Conservation (phyloP, 2,329 filamentous ascomycete genomes). For the Aspergillus chevalieri region DNA sequence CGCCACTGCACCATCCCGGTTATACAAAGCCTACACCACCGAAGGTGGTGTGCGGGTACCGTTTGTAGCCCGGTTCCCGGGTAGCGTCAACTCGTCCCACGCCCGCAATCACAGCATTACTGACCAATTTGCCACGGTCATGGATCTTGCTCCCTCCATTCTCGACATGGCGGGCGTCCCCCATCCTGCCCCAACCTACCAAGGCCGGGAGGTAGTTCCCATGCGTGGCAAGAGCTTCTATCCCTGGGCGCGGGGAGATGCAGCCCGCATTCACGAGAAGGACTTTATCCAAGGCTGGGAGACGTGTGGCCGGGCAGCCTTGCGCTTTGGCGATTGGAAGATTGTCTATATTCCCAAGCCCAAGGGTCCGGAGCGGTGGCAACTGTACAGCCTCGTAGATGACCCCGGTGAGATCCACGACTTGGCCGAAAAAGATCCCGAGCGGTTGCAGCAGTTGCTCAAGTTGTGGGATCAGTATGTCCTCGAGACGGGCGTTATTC, state of each 20-base stretch:
- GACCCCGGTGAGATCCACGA: slow-evolving; percentile 51
- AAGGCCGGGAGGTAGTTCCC: slow-evolving; percentile 45
- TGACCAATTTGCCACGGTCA: slow-evolving; percentile 48
- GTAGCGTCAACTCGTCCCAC: slow-evolving; percentile 8
- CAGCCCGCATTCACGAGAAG: slow-evolving; percentile 42
- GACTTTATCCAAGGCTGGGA: slow-evolving; percentile 55
- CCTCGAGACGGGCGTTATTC: slow-evolving; percentile 55
- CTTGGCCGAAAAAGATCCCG: slow-evolving; percentile 36
- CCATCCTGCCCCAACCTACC: slow-evolving; percentile 51
- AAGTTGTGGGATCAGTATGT: slow-evolving; percentile 55
- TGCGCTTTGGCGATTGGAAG: slow-evolving; percentile 54
- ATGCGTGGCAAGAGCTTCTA: slow-evolving; percentile 49
- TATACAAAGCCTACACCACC: slow-evolving; percentile 47
- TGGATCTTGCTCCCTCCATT: slow-evolving; percentile 47
- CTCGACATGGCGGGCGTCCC: slow-evolving; percentile 36
- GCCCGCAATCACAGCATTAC: slow-evolving; percentile 37
- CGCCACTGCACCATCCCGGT: slow-evolving; percentile 45
- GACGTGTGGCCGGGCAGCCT: slow-evolving; percentile 48
- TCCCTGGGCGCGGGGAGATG: slow-evolving; percentile 31
- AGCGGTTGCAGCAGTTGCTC: slow-evolving; percentile 44
- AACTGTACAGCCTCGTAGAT: slow-evolving; percentile 49
- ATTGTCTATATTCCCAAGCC: slow-evolving; percentile 53
- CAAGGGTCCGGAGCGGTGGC: slow-evolving; percentile 52
- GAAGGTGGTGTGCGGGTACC: slow-evolving; percentile 50
- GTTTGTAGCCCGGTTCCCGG: slow-evolving; percentile 44